Conservation (phyloP, 2,329 filamentous ascomycete species). For the Colletotrichum zoysiae region DNA sequence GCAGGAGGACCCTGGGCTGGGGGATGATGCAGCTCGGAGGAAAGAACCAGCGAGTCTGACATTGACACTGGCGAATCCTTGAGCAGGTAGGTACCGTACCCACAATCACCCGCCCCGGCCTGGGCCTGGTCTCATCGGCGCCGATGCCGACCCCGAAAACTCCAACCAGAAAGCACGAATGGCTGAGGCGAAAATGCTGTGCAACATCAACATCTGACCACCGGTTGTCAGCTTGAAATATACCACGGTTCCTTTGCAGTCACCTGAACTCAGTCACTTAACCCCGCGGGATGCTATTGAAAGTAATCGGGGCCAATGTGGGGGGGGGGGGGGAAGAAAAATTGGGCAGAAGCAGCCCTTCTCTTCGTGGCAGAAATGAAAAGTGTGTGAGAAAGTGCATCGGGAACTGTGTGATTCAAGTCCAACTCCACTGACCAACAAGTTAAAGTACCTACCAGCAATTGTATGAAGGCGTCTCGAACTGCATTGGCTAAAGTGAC, state of each 20-base stretch:
- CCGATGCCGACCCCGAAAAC: slow-evolving; percentile 18
- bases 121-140: slow-evolving; percentile 13
- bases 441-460: background rate
- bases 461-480: background rate
- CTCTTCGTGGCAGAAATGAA: background rate
- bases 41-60: slow-evolving; percentile 36
- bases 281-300: background rate
- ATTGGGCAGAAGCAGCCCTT: background rate
- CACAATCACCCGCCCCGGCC: slow-evolving; percentile 33
- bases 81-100: background rate
- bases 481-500: slow-evolving; percentile 3
- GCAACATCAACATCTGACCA: background rate
- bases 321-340: background rate
- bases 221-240: background rate
- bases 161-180: background rate
- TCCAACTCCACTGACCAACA: background rate
- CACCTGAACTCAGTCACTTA: too few relatives aligned
- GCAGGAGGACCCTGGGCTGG: background rate
- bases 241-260: too few relatives aligned
- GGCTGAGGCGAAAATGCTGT: background rate
- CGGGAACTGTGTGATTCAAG: background rate
- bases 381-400: slow-evolving; percentile 17
- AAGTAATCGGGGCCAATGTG: background rate
- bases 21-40: slow-evolving; percentile 19
- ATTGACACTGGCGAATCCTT: background rate